Conservation (phyloP, 139 green algal genomes). For the Chlamydomonas sp. region DNA sequence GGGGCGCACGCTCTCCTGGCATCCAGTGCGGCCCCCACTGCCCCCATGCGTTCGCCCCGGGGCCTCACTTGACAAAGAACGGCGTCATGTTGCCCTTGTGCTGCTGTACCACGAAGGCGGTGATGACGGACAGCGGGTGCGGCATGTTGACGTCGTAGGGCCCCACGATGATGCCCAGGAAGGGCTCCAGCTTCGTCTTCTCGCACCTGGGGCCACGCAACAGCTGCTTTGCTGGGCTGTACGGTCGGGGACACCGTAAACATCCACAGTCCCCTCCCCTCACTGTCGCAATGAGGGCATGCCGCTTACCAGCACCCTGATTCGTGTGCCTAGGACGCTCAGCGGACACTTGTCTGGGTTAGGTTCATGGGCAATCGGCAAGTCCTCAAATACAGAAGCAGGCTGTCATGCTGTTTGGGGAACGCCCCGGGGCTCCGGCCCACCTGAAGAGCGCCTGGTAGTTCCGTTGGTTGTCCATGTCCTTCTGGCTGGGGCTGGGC, state of each 20-base stretch:
- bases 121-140: conserved; percentile 46
- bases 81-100: conserved; percentile 28
- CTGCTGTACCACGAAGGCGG: conserved; percentile 52
- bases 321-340: no score
- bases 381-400: no score
- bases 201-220: conserved; percentile 2
- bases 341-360: no score
- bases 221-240: not conserved
- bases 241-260: not conserved
- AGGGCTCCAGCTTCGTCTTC: conserved; percentile 69
- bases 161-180: conserved; percentile 82
- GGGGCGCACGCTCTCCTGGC: not conserved
- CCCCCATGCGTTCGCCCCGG: not conserved
- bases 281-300: no score
- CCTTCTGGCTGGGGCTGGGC: conserved; percentile 72
- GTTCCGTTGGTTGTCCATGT: conserved; percentile 77
- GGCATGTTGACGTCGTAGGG: conserved; percentile 82
- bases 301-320: no score
- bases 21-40: not conserved
- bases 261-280: no score
- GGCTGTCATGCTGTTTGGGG: no score
- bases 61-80: conserved; percentile 33
- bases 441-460: conserved; percentile 83
- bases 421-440: not conserved
- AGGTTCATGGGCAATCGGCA: no score